Conservation (phyloP, 2,329 filamentous ascomycete genomes). For the Cryphonectria japonica region DNA sequence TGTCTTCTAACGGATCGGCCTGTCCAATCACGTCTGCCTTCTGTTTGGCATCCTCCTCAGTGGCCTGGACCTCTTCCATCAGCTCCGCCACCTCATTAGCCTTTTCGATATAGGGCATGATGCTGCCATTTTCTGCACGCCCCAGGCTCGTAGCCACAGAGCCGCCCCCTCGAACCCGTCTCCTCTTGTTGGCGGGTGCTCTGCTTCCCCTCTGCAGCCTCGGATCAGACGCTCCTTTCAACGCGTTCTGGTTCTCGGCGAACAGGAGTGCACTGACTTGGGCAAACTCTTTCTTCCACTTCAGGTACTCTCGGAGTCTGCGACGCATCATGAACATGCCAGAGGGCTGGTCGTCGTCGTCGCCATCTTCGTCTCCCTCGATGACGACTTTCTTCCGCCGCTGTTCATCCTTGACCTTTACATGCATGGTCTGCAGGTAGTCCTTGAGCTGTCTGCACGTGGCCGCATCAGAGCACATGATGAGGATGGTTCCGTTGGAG, state of each 20-base stretch:
- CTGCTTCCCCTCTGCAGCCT: conserved; percentile 60
- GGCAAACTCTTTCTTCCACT: conserved; percentile 88
- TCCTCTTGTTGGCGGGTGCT: conserved; percentile 81
- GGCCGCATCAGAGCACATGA: conserved; percentile 91
- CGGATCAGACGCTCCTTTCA: conserved; percentile 68
- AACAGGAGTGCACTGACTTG: conserved; percentile 81
- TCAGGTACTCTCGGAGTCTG: conserved; percentile 82
- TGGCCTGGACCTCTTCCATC: conserved; percentile 82
- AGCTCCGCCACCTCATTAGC: conserved; percentile 80
- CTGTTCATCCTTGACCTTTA: conserved; percentile 59
- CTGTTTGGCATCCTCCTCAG: conserved; percentile 73
- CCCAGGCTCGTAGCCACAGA: conserved; percentile 59
- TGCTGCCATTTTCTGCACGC: conserved; percentile 72
- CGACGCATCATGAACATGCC: conserved; percentile 88
- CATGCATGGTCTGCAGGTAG: conserved; percentile 88
- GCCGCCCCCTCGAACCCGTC: conserved; percentile 81
- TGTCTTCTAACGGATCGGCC: conserved; percentile 81
- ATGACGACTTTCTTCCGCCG: conserved; percentile 37
- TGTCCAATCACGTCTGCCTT: conserved; percentile 70
- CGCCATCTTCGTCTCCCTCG: conserved; percentile 50
- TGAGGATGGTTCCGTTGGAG: conserved; percentile 87
- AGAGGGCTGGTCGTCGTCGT: conserved; percentile 66
- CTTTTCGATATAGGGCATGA: conserved; percentile 80
- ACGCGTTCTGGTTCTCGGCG: conserved; percentile 75
- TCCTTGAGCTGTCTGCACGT: conserved; percentile 89